Percentiles rank a stretch among this genome's conserved stretches.
These are phyloP conservation scores for Polytolypa hystricis DNA, from an alignment of 2,329 filamentous ascomycete genomes.

Conservation along the genomic window DNA sequence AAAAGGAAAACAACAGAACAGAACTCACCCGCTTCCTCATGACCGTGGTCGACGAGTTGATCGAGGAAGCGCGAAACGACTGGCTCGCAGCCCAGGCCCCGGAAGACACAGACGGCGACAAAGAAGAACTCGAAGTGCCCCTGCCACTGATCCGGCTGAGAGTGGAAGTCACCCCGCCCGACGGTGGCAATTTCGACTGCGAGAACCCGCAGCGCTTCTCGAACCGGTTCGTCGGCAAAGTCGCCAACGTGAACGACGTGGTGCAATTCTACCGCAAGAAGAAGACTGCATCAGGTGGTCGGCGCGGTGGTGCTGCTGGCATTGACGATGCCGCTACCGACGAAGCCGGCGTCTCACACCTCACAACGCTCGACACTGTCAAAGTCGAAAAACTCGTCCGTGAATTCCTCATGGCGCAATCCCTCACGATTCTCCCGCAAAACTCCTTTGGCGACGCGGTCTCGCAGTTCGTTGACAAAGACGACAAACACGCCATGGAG, in stretches of 20 bases:
- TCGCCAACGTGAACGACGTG: conserved; percentile 90
- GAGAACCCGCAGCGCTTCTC: conserved; percentile 96
- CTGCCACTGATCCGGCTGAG: conserved; percentile 78
- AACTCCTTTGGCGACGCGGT: conserved; percentile 90
- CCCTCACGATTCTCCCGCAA: conserved; percentile 83
- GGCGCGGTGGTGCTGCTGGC: conserved; percentile 37
- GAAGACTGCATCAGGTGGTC: conserved; percentile 35
- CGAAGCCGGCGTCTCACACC: conserved; percentile 47
- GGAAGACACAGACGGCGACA: conserved; percentile 44
- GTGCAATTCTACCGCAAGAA: conserved; percentile 91
- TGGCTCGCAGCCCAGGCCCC: conserved; percentile 72
- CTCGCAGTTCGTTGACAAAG: conserved; percentile 84
- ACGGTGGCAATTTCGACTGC: conserved; percentile 75
- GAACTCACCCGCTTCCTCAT: conserved; percentile 69
- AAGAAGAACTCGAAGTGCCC: conserved; percentile 52
- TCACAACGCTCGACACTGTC: conserved; percentile 58
- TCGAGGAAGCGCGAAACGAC: conserved; percentile 67
- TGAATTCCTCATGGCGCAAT: conserved; percentile 77
- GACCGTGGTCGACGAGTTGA: conserved; percentile 71
- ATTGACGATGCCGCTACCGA: conserved; percentile 55
- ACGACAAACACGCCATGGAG: conserved; percentile 87
- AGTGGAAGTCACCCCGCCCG: conserved; percentile 78
- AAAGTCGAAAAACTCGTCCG: conserved; percentile 82
- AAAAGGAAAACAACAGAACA: conserved; percentile 70
- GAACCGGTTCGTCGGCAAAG: conserved; percentile 77